phyloP scores from a whole-genome alignment of 257 asterid genomes.

The Penstemon davidsonii region DNA sequence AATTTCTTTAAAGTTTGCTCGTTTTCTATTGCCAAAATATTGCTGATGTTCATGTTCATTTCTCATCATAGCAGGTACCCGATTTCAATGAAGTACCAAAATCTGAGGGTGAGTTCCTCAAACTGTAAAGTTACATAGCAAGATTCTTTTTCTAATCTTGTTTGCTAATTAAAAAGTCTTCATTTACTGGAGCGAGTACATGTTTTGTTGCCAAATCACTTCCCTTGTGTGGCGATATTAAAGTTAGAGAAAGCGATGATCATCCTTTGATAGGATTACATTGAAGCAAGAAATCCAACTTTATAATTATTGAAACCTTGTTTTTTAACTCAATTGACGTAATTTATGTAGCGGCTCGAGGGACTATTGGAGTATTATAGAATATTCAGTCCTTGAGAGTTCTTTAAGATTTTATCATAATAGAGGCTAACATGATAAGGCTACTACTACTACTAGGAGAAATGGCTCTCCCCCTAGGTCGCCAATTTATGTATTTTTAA shows the following conservation, averaged over 20 bases:
- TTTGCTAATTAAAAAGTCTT: neutral
- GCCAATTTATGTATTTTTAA: neutral
- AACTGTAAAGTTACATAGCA: neutral
- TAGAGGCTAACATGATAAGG: no score
- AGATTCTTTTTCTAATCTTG: neutral
- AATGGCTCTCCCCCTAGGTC: neutral
- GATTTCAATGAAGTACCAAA: slow-evolving; percentile 49
- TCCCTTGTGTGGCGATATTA: neutral
- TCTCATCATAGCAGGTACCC: slow-evolving; percentile 46
- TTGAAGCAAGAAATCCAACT: no score
- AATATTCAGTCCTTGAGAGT: no score
- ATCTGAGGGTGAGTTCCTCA: slow-evolving; percentile 63
- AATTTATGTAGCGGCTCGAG: neutral
- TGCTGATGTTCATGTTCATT: slow-evolving; percentile 8
- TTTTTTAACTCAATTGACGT: neutral
- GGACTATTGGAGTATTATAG: neutral
- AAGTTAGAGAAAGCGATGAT: no score
- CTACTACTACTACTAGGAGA: no score
- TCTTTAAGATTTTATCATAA: no score
- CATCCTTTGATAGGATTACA: no score
- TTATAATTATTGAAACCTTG: neutral
- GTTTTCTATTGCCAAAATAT: slow-evolving; percentile 14
- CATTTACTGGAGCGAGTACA: neutral
- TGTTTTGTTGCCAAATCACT: neutral
- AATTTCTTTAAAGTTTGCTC: slow-evolving; percentile 24